These are phyloP conservation scores for Afroboletus lepidellus DNA, from an alignment of 1,284 basidiomycete species.

Conservation along the genomic window DNA sequence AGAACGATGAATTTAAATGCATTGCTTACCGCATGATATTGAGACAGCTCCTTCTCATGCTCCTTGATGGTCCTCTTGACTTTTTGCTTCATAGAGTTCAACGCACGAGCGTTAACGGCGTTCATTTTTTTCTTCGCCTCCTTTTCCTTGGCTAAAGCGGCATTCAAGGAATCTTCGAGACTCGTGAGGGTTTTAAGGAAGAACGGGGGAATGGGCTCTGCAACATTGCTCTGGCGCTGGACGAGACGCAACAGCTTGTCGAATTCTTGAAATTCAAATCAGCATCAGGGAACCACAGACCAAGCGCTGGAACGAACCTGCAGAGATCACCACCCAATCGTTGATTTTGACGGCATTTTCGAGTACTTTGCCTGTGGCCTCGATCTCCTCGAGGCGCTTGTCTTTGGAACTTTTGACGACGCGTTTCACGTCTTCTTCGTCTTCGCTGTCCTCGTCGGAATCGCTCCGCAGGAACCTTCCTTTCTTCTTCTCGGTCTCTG, in stretches of 20 bases:
- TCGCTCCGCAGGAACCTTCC: constrained; percentile 49
- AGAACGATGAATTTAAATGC: background rate
- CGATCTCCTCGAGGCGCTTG: constrained; percentile 87
- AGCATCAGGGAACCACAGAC: constrained; percentile 1
- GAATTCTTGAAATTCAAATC: constrained; percentile 66
- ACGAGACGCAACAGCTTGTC: constrained; percentile 93
- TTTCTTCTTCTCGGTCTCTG: constrained; percentile 47
- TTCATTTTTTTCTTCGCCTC: constrained; percentile 97
- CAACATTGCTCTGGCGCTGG: constrained; percentile 82
- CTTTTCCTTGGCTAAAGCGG: constrained; percentile 82
- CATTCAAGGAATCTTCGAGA: constrained; percentile 78
- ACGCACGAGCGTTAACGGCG: constrained; percentile 88
- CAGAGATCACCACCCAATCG: constrained; percentile 93
- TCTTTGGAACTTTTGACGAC: constrained; percentile 85
- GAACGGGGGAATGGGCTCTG: constrained; percentile 86
- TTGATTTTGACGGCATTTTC: constrained; percentile 96
- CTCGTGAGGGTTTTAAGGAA: constrained; percentile 79
- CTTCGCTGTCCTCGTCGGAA: constrained; percentile 64
- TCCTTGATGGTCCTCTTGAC: constrained; percentile 91
- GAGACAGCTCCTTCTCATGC: constrained; percentile 78
- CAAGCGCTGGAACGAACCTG: constrained; percentile 50
- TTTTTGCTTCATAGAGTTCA: constrained; percentile 97
- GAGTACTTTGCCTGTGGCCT: constrained; percentile 84
- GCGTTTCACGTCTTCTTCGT: constrained; percentile 69
- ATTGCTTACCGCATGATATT: constrained; percentile 71